Percentiles rank a stretch among this genome's conserved stretches.
phyloP scores from a whole-genome alignment of 345 rosid species.

The Citrus maxima region DNA sequence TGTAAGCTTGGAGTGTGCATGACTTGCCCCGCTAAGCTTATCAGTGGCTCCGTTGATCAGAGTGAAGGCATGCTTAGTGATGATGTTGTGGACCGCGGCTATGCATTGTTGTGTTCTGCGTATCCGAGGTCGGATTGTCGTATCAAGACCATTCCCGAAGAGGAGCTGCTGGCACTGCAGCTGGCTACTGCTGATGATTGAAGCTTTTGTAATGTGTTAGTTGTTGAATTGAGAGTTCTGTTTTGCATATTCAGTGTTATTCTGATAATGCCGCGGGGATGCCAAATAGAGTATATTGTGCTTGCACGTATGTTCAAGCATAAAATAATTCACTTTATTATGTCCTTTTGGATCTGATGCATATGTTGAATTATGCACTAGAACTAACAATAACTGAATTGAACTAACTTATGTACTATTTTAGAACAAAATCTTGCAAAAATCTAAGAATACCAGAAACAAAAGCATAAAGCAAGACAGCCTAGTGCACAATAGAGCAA shows the following conservation, averaged over 20 bases:
- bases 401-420: background rate
- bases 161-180: constrained; percentile 77
- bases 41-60: constrained; percentile 77
- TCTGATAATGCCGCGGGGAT: background rate
- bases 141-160: constrained; percentile 85
- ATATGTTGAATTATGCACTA: background rate
- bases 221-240: background rate
- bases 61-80: constrained; percentile 98
- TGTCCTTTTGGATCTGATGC: background rate
- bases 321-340: background rate
- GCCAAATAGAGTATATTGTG: constrained; percentile 2
- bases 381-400: background rate
- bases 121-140: constrained; percentile 84
- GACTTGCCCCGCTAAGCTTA: constrained; percentile 91
- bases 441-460: background rate
- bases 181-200: constrained; percentile 87
- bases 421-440: background rate
- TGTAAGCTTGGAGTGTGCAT: constrained; percentile 98
- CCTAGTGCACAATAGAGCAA: background rate
- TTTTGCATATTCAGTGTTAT: background rate
- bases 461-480: background rate
- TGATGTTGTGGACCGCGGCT: constrained; percentile 91
- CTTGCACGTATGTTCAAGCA: background rate
- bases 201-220: constrained; percentile 7
- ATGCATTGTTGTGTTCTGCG: constrained; percentile 71